These are phyloP conservation scores for Eimeria brunetti DNA, from an alignment of 169 alveolate genomes.

Conservation along the genomic window DNA sequence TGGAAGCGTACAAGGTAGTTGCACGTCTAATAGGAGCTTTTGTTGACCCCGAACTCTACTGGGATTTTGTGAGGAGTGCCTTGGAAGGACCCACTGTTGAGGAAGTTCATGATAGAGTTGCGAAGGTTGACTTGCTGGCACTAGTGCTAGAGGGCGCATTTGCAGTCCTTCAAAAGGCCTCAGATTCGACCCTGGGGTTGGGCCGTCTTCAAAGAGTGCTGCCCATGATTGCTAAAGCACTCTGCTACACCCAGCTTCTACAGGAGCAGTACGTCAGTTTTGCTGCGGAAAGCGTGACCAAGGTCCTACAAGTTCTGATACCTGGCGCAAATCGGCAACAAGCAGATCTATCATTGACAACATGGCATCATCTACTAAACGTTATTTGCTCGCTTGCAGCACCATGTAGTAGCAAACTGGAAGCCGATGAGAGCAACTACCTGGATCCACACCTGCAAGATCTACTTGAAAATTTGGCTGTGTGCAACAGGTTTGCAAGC, in stretches of 20 bases:
- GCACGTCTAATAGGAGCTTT: slow-evolving; percentile 39
- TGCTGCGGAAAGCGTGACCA: slow-evolving; percentile 45
- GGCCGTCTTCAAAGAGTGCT: slow-evolving; percentile 37
- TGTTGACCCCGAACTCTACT: slow-evolving; percentile 47
- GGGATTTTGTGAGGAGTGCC: slow-evolving; percentile 27
- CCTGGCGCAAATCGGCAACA: slow-evolving; percentile 13
- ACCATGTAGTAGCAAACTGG: neutral
- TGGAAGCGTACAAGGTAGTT: slow-evolving; percentile 13
- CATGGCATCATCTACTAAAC: slow-evolving; percentile 7
- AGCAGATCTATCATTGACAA: neutral
- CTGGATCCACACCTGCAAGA: slow-evolving; percentile 26
- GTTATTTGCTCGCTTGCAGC: slow-evolving; percentile 34
- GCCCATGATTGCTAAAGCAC: slow-evolving; percentile 46
- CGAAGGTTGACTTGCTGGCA: slow-evolving; percentile 31
- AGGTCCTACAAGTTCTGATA: slow-evolving; percentile 31
- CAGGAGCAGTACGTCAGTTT: slow-evolving; percentile 36
- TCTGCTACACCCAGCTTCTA: neutral
- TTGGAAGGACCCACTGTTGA: neutral
- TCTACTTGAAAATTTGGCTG: slow-evolving; percentile 7
- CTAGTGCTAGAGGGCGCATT: slow-evolving; percentile 59
- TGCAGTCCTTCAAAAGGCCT: slow-evolving; percentile 4
- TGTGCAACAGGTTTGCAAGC: neutral
- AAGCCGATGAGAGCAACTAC: neutral
- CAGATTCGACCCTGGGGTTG: slow-evolving; percentile 29
- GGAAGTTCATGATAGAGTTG: slow-evolving; percentile 14